Percentiles rank a stretch among this genome's conserved stretches.
These are phyloP conservation scores for Rhodotorula kratochvilovae DNA, from an alignment of 768 basidiomycete genomes.

Conservation along the genomic window DNA sequence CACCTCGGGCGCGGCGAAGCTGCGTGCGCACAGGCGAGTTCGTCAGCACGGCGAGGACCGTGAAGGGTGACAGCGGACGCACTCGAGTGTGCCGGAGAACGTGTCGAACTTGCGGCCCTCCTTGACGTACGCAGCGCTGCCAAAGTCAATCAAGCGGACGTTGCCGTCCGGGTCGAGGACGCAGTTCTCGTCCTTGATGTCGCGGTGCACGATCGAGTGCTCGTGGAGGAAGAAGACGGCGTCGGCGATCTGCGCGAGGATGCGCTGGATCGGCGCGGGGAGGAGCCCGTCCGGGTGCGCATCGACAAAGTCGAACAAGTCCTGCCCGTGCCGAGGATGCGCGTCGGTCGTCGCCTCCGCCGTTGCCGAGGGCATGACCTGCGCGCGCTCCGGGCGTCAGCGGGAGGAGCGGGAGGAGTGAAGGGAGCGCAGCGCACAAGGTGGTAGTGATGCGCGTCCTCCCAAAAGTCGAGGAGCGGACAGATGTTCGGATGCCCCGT, in stretches of 20 bases:
- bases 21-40: background rate
- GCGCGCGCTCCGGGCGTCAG: background rate
- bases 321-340: slow-evolving; percentile 52
- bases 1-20: slow-evolving; percentile 93
- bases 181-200: slow-evolving; percentile 83
- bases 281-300: slow-evolving; percentile 78
- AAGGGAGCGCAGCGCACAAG: slow-evolving; percentile 63
- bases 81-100: slow-evolving; percentile 51
- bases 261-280: slow-evolving; percentile 65
- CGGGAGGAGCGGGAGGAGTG: slow-evolving; percentile 33
- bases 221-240: slow-evolving; percentile 77
- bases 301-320: slow-evolving; percentile 95
- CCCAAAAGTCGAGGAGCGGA: slow-evolving; percentile 90
- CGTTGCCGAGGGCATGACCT: slow-evolving; percentile 37
- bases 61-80: background rate
- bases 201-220: slow-evolving; percentile 92
- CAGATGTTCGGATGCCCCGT: slow-evolving; percentile 95
- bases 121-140: slow-evolving; percentile 59
- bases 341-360: slow-evolving; percentile 35
- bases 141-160: slow-evolving; percentile 94
- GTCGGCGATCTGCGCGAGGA: slow-evolving; percentile 90
- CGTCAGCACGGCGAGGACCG: background rate
- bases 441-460: slow-evolving; percentile 93
- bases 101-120: slow-evolving; percentile 52
- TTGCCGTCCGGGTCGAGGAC: slow-evolving; percentile 61